Base-by-base conservation (phyloP, 2,329 filamentous ascomycete species). In the Penicillium sp. region DNA sequence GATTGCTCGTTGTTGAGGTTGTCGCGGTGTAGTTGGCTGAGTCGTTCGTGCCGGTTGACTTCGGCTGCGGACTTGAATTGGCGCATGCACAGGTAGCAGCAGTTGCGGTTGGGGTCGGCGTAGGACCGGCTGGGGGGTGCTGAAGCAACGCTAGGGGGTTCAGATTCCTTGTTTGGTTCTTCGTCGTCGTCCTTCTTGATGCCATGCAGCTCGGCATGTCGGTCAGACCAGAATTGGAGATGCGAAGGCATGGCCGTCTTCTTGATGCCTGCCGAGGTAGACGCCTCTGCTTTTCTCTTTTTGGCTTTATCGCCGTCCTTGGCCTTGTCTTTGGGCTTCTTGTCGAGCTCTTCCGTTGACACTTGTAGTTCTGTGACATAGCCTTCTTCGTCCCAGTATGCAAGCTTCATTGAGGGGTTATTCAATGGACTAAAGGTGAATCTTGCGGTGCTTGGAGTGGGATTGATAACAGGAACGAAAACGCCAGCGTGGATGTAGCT, bases 401-500 rank as follows among this genome's bases (percentile, higher is more conserved):
- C 85, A 43, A 92, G 79, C 59, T 84, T 84, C 57, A 89, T 72
- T 0, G 80, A 77, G 1, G 85, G 79, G 63, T 91, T 91, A 62
- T 83, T 84, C 1, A 90, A 77, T 1, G 88, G 87, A 30, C 81
- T 79, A 65, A 93, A 92, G 0, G 86, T 88, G 67, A 86, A 85
- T 47, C 75, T 78, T 14, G 83, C 80, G n/a, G 79, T 82, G 18
- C 81, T 81, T 0, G 81, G 76, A 5, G 79, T 78, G 7, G 81
- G 79, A 51, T 86, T 82, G 49, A 88, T 79, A 45, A 89, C 86
- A 0, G 88, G 89, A 12, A 92, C 83, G 65, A 95, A 94, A 2
- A 94, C 89, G 5, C 90, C 90, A n/a, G 89, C 84, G 62, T 94
- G 90, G 40, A 92, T 91, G 63, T 88, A 91, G 45, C 83, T 87